A percentile compares a stretch with the other conserved stretches of the same genome.
These are phyloP conservation scores for Penicillium sp. DNA, from an alignment of 2,329 filamentous ascomycete genomes.

Conservation along the genomic window DNA sequence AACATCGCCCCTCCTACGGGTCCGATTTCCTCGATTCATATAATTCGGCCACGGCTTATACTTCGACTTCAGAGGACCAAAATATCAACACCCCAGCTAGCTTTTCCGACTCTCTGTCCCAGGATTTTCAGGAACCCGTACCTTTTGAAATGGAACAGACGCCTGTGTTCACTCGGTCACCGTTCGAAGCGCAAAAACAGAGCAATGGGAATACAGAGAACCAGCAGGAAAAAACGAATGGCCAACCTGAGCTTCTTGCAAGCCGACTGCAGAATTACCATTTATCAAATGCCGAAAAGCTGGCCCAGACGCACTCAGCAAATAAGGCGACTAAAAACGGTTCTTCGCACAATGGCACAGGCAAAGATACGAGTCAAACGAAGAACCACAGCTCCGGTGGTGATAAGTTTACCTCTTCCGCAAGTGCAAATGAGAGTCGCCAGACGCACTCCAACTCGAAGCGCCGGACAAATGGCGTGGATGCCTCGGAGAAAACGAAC, in stretches of 20 bases:
- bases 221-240: slow-evolving; percentile 27
- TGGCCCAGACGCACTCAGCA: slow-evolving; percentile 27
- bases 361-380: slow-evolving; percentile 37
- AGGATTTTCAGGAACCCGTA: slow-evolving; percentile 42
- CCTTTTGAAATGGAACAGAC: slow-evolving; percentile 41
- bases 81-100: slow-evolving; percentile 43
- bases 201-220: slow-evolving; percentile 14
- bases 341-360: slow-evolving; percentile 20
- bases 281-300: slow-evolving; percentile 39
- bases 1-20: slow-evolving; percentile 37
- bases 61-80: slow-evolving; percentile 46
- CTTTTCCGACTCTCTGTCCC: slow-evolving; percentile 43
- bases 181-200: slow-evolving; percentile 29
- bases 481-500: slow-evolving; percentile 39
- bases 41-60: slow-evolving; percentile 42
- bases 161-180: slow-evolving; percentile 30
- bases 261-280: slow-evolving; percentile 44
- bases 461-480: slow-evolving; percentile 36
- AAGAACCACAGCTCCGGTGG: slow-evolving; percentile 30
- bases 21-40: slow-evolving; percentile 43
- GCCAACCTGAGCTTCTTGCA: slow-evolving; percentile 39
- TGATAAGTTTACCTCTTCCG: slow-evolving; percentile 29
- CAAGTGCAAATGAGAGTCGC: slow-evolving; percentile 35
- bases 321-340: slow-evolving; percentile 29
- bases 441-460: slow-evolving; percentile 36